Base-by-base conservation (phyloP, 192 early-diverging fungal species). In the Entrophospora sp. region DNA sequence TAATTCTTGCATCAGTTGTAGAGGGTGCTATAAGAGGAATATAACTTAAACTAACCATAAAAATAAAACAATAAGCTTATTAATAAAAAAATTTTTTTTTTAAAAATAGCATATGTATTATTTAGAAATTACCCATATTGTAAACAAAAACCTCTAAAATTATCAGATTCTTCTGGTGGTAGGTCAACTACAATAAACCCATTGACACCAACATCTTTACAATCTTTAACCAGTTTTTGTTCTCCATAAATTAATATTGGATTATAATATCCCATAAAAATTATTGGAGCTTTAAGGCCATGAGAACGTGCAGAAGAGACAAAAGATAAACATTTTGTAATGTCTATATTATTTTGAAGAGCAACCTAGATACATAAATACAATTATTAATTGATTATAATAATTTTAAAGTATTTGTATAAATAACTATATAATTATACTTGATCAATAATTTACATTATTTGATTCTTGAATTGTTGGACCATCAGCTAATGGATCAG, bases 231-330 rank as follows among this genome's bases (percentile, higher is more conserved):
- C 40, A 99, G 79, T 58, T 78, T 76, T 71, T 87, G 72, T 79
- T 97, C 94, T 24, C 97, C 97, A 73, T 96, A 98, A 68, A 85
- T 90, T 64, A 94, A 83, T 61, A 97, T 86, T 38, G 97, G 94
- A 78, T 99, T 99, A 81, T 91, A 96, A 85, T 99, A 99, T 27
- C 95, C 97, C 95, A 99, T 98, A 67, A 99, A 92, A 22, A 99
- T 81, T 43, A 99, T 81, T 4, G 97, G 97, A 16, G 90, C 84
- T 59, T 79, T 85, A 28, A 99, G 83, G 9, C 97, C 97, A 35
- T 80, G 79, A 32, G 75, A 64, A 48, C 95, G 87, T 0, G 97
- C 95, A 70, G 87, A 72, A 22, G 76, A 70, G 34, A 97, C 94
- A 61, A 87, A 83, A 31, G 83, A 77, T 40, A 97, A 75, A 78